Base-by-base conservation (phyloP, 192 early-diverging fungal species). In the Dissophora globulifera region DNA sequence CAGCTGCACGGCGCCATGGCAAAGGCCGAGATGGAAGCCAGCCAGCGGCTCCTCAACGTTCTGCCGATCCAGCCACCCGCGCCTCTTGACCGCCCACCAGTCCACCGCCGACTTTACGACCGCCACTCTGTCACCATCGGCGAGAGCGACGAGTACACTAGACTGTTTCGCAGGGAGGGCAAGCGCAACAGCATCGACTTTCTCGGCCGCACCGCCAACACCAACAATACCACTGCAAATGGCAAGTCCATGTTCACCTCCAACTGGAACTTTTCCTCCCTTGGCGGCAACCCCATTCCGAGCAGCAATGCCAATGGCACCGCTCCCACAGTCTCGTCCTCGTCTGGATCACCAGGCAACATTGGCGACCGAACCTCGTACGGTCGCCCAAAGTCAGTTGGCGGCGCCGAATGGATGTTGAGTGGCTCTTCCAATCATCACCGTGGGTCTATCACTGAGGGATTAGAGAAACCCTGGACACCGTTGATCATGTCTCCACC, bases 1-100 rank as follows among this genome's bases (percentile, higher is more conserved):
- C 86, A 87, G 31, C 49, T 87, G 31, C 74, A 83, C 35, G 78
- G 70, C 11, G 81, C 86, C 22, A 83, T 88, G 78, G 72, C 78
- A 50, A 85, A 86, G 64, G 86, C 86, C 31, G 86, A 88, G 33
- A 63, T 81, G 53, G 86, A 88, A 31, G 60, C 81, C n/a, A 81
- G 58, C 50, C 72, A 76, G 40, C 49, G 72, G 45, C 47, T 76
- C 10, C 49, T 76, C 41, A 76, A 67, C 17, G 72, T 76, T 2
- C 58, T 76, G 1, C 72, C 72, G 1, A 76, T 76, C 31, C 72
- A 76, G 22, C 72, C 72, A 27, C 72, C 72, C 17, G 62, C 72
- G 17, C 32, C 72, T 8, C 42, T 76, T n/a, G 72, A 76, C 35
- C 41, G 64, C 13, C 76, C 81, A 25, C 50, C 56, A 20, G 75